Evolutionary conservation across 805 yeast species (phyloP), one percentile per base, ranked within the genome.

Genomic region (Tetrapisispora phaffii): DNA sequence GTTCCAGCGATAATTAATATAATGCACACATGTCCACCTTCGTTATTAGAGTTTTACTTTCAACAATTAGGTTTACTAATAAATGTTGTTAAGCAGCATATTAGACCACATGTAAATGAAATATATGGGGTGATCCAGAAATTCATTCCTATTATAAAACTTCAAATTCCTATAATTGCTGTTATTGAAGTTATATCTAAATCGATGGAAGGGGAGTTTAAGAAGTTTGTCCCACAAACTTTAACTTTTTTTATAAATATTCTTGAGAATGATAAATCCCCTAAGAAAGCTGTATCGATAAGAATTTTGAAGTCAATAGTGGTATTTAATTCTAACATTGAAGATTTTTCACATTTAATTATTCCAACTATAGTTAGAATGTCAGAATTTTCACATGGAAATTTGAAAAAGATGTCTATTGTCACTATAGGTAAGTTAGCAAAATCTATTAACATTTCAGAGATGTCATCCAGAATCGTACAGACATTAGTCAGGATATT

Each of bases 191-290:
- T 88, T 3, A 77, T 93, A 26, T 85, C 96, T 0, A 77, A 75
- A 43, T 88, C 97, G 0, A 68, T 93, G 41, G 95, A 87, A 46
- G 94, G 95, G 7, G 98, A 93, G 58, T 93, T 93, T 68, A 93
- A 87, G 54, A 72, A 81, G 61, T 82, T 82, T 58, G 69, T 93
- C 47, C 85, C 96, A 1, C 79, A 79, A 22, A 77, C 93, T 1
- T 71, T 93, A 35, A 85, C 93, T 0, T 67, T 85, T 35, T 71
- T 93, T 57, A 68, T 93, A 37, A 80, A 81, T 41, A 82, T 86
- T 4, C 69, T 93, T 41, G 94, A 85, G 44, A 77, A 77, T 43
- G 93, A 82, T 47, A 79, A 74, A 47, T 73, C 86, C 0, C 71
- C 73, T 1, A 77, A 78, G 29, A 69, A 76, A 31, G 73, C 74